These are phyloP conservation scores for Parascedosporium putredinis DNA, from an alignment of 2,329 filamentous ascomycete genomes.

Conservation along the genomic window DNA sequence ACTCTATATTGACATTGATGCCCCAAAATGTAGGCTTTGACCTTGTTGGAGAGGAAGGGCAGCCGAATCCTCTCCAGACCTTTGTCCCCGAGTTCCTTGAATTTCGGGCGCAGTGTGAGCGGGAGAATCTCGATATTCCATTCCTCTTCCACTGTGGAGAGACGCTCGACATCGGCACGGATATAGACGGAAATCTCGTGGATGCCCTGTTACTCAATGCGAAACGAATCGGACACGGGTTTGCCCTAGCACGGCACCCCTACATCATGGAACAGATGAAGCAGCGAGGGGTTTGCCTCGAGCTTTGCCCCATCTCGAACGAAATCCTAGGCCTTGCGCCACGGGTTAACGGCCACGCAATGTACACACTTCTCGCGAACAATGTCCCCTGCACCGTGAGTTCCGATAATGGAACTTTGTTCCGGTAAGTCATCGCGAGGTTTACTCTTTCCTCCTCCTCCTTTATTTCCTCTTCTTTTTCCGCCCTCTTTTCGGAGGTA, in stretches of 20 bases:
- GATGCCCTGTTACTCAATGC: conserved; percentile 56
- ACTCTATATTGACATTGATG: neutral
- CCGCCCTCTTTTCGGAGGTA: neutral
- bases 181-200: conserved; percentile 56
- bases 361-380: conserved; percentile 59
- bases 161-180: conserved; percentile 55
- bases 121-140: conserved; percentile 45
- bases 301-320: conserved; percentile 69
- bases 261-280: conserved; percentile 57
- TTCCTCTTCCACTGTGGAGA: conserved; percentile 72
- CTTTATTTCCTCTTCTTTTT: neutral
- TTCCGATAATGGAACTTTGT: conserved; percentile 65
- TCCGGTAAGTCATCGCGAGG: conserved; percentile 53
- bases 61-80: conserved; percentile 46
- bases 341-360: conserved; percentile 52
- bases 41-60: conserved; percentile 57
- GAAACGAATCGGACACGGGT: conserved; percentile 66
- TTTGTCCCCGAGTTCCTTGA: conserved; percentile 44
- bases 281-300: conserved; percentile 54
- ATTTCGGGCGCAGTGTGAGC: conserved; percentile 42
- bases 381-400: conserved; percentile 65
- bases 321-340: conserved; percentile 62
- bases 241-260: conserved; percentile 56
- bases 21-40: conserved; percentile 45
- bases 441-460: neutral